Base-by-base conservation (phyloP, 208 protist species). In the Crithidia expoeki region DNA sequence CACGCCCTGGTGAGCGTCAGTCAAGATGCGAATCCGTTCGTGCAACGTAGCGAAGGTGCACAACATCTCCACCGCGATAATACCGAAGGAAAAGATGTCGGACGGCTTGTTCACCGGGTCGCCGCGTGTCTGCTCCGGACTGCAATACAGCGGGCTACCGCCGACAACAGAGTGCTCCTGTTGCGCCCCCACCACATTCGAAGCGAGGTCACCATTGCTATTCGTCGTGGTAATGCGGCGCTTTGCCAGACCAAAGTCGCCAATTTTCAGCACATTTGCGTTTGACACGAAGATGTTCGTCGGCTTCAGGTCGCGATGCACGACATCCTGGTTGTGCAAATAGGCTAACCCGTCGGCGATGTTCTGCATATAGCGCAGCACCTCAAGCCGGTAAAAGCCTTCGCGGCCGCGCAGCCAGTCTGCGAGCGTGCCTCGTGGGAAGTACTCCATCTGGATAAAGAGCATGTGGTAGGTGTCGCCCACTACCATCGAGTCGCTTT, bases 381-480 rank as follows among this genome's bases (percentile, higher is more conserved):
- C 91, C 32, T 83, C 73, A 0, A 87, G 58, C n/a, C 88, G 85
- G 49, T 75, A 73, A 50, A 92, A 83, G n/a, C 74, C 46, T 23
- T 56, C 64, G 57, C 90, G 75, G 28, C 61, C 49, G n/a, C 68
- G 46, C 56, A 95, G 76, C 63, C 81, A 66, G 58, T 95, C 86
- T 1, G 87, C 83, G 5, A 95, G 69, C 23, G 90, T 95, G 12
- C 90, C 90, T 21, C 56, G 71, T 7, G 70, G 33, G 72, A 92
- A 95, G 79, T 91, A 95, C 73, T 95, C 90, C 85, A 92, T 94
- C 68, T 93, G 88, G 36, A 95, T 95, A 62, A 95, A 95, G 12
- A 95, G 77, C 79, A 93, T 81, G 32, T 75, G 76, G 51, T 83
- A 91, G 19, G 58, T 85, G 12, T 53, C 55, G 23, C 50, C n/a